Conservation (phyloP, 2,329 filamentous ascomycete genomes). For the Pseudogymnoascus pannorum region DNA sequence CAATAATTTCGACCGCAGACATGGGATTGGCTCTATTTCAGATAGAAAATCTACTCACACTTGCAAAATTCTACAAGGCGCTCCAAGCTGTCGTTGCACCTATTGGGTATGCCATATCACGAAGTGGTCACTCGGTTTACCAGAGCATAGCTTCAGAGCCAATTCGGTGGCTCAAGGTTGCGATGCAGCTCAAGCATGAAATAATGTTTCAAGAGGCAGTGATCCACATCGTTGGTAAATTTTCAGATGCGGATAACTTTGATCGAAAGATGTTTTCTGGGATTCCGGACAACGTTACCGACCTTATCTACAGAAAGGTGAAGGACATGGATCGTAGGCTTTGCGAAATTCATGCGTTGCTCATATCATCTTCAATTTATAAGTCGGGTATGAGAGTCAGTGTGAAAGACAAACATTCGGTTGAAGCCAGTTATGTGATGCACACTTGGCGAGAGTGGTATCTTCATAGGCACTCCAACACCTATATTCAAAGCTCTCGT, state of each 20-base stretch:
- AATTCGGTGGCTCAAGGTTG: conserved; percentile 18
- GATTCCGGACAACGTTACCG: not conserved
- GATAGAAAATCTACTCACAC: conserved; percentile 10
- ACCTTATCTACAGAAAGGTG: not conserved
- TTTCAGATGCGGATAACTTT: not conserved
- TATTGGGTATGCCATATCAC: conserved; percentile 13
- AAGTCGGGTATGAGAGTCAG: not conserved
- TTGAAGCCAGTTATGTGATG: not conserved
- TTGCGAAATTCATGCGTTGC: not conserved
- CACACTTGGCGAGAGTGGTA: conserved; percentile 22
- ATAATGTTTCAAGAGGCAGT: conserved; percentile 22
- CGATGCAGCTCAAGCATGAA: conserved; percentile 14
- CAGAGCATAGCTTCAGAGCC: conserved; percentile 17
- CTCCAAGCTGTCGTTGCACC: conserved; percentile 11
- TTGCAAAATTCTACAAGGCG: conserved; percentile 13
- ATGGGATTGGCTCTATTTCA: conserved; percentile 16
- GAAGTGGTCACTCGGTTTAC: conserved; percentile 16
- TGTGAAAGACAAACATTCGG: too few species aligned
- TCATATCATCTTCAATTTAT: not conserved
- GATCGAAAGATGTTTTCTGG: not conserved
- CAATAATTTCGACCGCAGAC: conserved; percentile 13
- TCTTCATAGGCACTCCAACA: not conserved
- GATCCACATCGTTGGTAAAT: conserved; percentile 21
- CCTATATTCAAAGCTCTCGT: not conserved
- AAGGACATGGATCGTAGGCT: not conserved